Percentiles rank a stretch among this genome's conserved stretches.
Evolutionary conservation across 768 basidiomycete genomes (phyloP).

Genomic region (Naematelia encephala): DNA sequence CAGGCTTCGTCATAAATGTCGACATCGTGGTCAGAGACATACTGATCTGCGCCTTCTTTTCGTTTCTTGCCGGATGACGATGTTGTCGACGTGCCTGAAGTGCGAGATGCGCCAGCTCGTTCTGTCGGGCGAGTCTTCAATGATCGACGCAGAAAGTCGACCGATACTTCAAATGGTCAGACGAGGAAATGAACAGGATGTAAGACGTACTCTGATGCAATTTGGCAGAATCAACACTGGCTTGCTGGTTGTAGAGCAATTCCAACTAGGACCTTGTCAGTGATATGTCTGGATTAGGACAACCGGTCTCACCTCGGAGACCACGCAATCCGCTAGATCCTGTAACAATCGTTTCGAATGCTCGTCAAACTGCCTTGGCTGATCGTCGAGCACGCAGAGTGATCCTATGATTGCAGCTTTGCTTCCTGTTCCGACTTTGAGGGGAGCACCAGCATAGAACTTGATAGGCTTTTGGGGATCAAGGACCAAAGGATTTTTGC

Average conservation of each 20-base stretch:
- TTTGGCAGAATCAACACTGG: constrained; percentile 36
- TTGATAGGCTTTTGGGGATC: constrained; percentile 23
- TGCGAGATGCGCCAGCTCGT: constrained; percentile 15
- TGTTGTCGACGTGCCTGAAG: constrained; percentile 4
- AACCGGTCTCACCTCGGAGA: constrained; percentile 34
- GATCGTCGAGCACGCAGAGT: constrained; percentile 42
- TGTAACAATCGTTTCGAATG: constrained; percentile 21
- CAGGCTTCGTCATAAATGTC: constrained; percentile 46
- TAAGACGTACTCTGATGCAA: constrained; percentile 43
- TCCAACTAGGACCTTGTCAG: constrained; percentile 27
- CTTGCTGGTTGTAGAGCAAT: constrained; percentile 38
- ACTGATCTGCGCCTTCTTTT: constrained; percentile 25
- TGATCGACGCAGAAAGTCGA: constrained; percentile 47
- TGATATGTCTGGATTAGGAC: neutral
- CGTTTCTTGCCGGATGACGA: constrained; percentile 20
- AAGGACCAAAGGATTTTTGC: constrained; percentile 32
- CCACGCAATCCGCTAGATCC: constrained; percentile 46
- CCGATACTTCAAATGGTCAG: constrained; percentile 32
- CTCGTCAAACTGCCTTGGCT: constrained; percentile 36
- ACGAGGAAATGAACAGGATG: neutral
- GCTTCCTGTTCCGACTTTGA: constrained; percentile 28
- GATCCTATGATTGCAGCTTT: constrained; percentile 41
- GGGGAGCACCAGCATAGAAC: constrained; percentile 44
- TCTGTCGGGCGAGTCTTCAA: constrained; percentile 37
- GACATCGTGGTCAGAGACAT: constrained; percentile 18